Evolutionary conservation across 345 rosid genomes (phyloP).

Genomic region (Rhodomyrtus tomentosa): DNA sequence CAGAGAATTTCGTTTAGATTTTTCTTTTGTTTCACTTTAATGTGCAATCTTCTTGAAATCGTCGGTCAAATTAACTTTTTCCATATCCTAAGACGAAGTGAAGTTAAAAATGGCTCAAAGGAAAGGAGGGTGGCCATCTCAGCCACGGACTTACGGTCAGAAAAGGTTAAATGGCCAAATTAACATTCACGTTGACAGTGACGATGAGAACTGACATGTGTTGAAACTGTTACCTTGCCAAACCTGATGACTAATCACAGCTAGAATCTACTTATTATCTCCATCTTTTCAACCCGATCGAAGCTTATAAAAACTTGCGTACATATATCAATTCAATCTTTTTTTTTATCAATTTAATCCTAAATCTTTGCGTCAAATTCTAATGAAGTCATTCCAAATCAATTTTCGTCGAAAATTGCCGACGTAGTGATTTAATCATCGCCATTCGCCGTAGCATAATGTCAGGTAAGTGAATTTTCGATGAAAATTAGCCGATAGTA

Average conservation of each 20-base stretch:
- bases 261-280: not conserved
- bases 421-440: not conserved
- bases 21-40: not conserved
- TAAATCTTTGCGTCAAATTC: not conserved
- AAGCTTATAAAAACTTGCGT: not conserved
- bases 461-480: rapidly evolving
- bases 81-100: not conserved
- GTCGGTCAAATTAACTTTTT: not conserved
- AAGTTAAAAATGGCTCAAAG: not conserved
- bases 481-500: rapidly evolving
- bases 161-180: not conserved
- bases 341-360: no score
- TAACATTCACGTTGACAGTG: not conserved
- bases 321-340: rapidly evolving
- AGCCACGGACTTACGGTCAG: not conserved
- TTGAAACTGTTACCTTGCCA: not conserved
- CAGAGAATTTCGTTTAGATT: not conserved
- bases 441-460: rapidly evolving
- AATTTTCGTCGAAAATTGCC: not conserved
- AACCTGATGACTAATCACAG: not conserved
- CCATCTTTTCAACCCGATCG: not conserved
- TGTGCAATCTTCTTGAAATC: not conserved
- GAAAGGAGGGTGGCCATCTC: not conserved
- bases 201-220: not conserved
- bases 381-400: not conserved